Percentiles rank a stretch among this genome's conserved stretches.
Conservation (phyloP, 768 basidiomycete species). For the Trametes cubensis region DNA sequence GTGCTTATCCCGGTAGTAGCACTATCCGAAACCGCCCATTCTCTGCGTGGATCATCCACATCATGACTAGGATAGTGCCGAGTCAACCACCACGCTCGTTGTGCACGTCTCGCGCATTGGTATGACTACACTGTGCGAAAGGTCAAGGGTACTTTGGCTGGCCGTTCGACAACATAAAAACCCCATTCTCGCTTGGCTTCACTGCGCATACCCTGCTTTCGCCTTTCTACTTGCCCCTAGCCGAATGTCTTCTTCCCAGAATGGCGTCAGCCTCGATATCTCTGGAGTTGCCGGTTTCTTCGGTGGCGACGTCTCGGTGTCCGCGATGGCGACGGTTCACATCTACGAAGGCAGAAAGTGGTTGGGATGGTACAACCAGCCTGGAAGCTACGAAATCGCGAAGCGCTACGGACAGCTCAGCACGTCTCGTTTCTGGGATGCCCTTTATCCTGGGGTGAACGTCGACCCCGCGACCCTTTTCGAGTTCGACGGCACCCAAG, state of each 20-base stretch:
- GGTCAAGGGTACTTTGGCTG: too few relatives aligned
- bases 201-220: background rate
- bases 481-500: conserved; percentile 16
- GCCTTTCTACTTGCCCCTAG: background rate
- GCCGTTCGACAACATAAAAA: too few relatives aligned
- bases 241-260: background rate
- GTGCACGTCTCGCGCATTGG: too few relatives aligned
- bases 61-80: too few relatives aligned
- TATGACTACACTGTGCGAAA: too few relatives aligned
- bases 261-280: conserved; percentile 17
- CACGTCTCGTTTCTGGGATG: conserved; percentile 21
- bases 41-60: too few relatives aligned
- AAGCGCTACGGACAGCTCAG: conserved; percentile 17
- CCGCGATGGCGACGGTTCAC: conserved; percentile 22
- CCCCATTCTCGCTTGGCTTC: too few relatives aligned
- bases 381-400: conserved; percentile 23
- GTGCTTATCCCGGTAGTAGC: too few relatives aligned
- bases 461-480: conserved; percentile 20
- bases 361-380: conserved; percentile 24
- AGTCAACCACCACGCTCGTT: too few relatives aligned
- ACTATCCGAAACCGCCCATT: too few relatives aligned
- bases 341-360: conserved; percentile 23
- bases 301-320: conserved; percentile 18
- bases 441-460: conserved; percentile 18
- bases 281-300: conserved; percentile 22